Percentiles rank a stretch among this genome's conserved stretches.
Conservation (phyloP, 371 early-diverging fungal species). For the Encephalitozoon cuniculi region DNA sequence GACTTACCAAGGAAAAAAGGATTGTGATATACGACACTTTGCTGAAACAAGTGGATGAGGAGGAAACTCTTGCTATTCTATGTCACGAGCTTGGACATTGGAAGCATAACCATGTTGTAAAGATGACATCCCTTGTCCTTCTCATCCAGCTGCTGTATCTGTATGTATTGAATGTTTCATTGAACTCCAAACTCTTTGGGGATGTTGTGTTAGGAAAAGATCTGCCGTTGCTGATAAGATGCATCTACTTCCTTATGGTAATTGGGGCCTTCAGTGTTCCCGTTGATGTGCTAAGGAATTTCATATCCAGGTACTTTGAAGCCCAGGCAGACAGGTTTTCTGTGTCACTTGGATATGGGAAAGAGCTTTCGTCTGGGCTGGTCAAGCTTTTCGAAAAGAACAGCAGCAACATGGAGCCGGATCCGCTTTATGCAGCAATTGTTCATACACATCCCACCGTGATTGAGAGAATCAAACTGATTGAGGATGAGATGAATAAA, state of each 20-base stretch:
- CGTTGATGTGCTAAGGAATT: slow-evolving; percentile 61
- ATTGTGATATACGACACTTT: slow-evolving; percentile 91
- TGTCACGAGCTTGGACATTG: slow-evolving; percentile 92
- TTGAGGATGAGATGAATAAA: slow-evolving; percentile 58
- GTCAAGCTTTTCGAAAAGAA: slow-evolving; percentile 83
- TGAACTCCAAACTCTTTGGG: slow-evolving; percentile 11
- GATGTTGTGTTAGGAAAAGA: slow-evolving; percentile 7
- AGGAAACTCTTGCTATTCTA: slow-evolving; percentile 76
- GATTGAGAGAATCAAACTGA: slow-evolving; percentile 72
- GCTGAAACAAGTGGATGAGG: slow-evolving; percentile 67
- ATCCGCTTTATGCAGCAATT: slow-evolving; percentile 77
- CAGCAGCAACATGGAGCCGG: slow-evolving; percentile 73
- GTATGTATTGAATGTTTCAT: slow-evolving; percentile 4
- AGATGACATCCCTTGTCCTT: slow-evolving; percentile 68
- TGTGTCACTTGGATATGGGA: slow-evolving; percentile 67
- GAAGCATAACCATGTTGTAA: slow-evolving; percentile 73
- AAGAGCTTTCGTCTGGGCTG: slow-evolving; percentile 68
- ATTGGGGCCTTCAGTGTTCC: background rate
- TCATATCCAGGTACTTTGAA: slow-evolving; percentile 74
- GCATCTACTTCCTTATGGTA: slow-evolving; percentile 18
- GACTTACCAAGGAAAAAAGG: slow-evolving; percentile 76
- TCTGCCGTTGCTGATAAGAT: slow-evolving; percentile 29
- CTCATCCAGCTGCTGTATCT: slow-evolving; percentile 27
- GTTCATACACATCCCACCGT: slow-evolving; percentile 84
- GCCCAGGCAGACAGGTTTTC: slow-evolving; percentile 85